Base-by-base conservation (phyloP, 805 yeast species). In the Nakazawaea siamensis region DNA sequence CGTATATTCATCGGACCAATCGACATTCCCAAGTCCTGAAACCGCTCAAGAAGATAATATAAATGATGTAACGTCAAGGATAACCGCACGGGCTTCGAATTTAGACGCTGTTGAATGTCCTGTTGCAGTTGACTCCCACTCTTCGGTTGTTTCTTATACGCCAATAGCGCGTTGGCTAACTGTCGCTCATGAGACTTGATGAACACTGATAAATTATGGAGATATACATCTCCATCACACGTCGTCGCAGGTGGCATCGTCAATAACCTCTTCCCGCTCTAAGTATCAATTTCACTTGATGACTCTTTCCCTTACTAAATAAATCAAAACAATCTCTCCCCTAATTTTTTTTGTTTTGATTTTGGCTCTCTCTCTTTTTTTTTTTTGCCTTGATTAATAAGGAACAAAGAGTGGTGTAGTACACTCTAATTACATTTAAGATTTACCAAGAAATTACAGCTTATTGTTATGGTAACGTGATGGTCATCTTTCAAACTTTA, bases 1-100 rank as follows among this genome's bases (percentile, higher is more conserved):
- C 80, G 60, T 30, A 77, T 60, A 47, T 72, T 71, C 54, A 76
- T 57, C 3, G 84, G 83, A 0, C 85, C 85, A 8, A 76, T 73
- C 20, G 69, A 37, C 47, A 64, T 43, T 42, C 64, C 55, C 50
- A 70, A 37, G 38, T 63, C 58, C 62, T 76, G 54, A 36, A 78
- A 73, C 34, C 70, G 60, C 27, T 76, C 81, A n/a, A 73, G 52
- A 16, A 77, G 60, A 45, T 69, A 77, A 48, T 73, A 78, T 19
- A 77, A 57, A 49, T 78, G 84, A 50, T 77, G 85, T 18, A 76
- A 57, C 13, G 82, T 74, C 34, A 78, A 57, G 11, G 72, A 67
- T 16, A 78, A 57, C 39, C 82, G 54, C 11, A 72, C 68, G 0
- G 81, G 79, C 45, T 73, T 76, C 5, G 48, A 33, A 12, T 46